Base-by-base conservation (phyloP, 495 filamentous ascomycete genomes). In the Xylaria sp. region DNA sequence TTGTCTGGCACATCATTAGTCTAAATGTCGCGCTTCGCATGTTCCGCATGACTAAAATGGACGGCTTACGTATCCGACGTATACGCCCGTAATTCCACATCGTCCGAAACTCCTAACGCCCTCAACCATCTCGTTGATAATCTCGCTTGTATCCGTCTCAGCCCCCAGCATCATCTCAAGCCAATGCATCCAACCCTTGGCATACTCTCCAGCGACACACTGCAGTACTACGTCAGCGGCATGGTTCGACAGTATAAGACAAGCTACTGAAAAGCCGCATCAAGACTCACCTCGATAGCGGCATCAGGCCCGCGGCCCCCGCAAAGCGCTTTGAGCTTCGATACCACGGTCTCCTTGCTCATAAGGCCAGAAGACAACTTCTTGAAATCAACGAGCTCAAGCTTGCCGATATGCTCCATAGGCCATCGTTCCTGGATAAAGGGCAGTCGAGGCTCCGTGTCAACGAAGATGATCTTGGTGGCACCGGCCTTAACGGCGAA, bases 101-200 rank as follows among this genome's bases (percentile, higher is more conserved):
- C 90, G 85, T 15, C 95, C 93, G 77, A 89, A 97, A 62, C 89
- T 91, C 50, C 90, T 84, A 12, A 95, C 92, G 15, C 90, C 85
- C 48, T 89, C 90, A 50, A 97, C 88, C 89, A 94, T 93, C 82
- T 97, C 93, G 75, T 97, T 97, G 68, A 97, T 52, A 58, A 96
- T 90, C 81, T 97, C 94, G 55, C 89, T 91, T 5, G 92, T 93
- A 78, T 97, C 94, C 3, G 93, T 97, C 80, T 97, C 94, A 58
- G 91, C 77, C 0, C 93, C 93, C 0, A 95, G 62, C 66, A 87
- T 72, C 76, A 90, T 85, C 82, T 97, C 92, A 40, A 96, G 85
- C 82, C 90, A 92, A 80, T 95, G 91, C 53, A 87, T 83, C 89
- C 91, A 93, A 21, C 92, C 89, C 82, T 97, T 96, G 19, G 94